A percentile compares a stretch with the other conserved stretches of the same genome.
phyloP scores from a whole-genome alignment of 2,329 filamentous ascomycete genomes.

The Microcyclospora tardicrescens region DNA sequence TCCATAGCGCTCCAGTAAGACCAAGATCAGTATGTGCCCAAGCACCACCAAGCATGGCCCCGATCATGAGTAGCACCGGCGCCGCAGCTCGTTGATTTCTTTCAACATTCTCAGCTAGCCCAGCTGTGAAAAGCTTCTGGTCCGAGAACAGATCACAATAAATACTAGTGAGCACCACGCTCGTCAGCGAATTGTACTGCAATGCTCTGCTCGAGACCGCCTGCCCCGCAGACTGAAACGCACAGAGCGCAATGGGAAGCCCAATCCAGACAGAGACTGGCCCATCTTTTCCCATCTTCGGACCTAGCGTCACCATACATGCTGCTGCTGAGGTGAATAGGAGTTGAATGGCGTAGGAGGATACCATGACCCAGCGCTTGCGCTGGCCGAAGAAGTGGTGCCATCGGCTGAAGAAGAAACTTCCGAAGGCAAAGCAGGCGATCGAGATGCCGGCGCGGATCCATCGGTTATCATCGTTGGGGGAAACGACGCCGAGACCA shows the following conservation, averaged over 20 bases:
- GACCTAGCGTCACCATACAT: constrained; percentile 30
- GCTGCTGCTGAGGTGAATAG: constrained; percentile 29
- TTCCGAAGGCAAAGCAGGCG: constrained; percentile 56
- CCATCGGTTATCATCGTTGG: constrained; percentile 44
- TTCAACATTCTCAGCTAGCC: constrained; percentile 34
- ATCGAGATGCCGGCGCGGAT: constrained; percentile 62
- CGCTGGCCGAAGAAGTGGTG: constrained; percentile 51
- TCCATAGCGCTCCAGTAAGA: constrained; percentile 39
- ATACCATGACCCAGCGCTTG: constrained; percentile 50
- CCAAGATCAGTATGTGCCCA: constrained; percentile 41
- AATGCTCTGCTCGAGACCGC: constrained; percentile 61
- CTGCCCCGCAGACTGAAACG: constrained; percentile 67
- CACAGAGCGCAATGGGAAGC: constrained; percentile 54
- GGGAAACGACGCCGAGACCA: constrained; percentile 53
- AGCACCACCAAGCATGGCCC: constrained; percentile 42
- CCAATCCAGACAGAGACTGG: constrained; percentile 33
- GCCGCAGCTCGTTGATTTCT: constrained; percentile 41
- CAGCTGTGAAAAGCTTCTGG: constrained; percentile 33
- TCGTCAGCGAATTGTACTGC: constrained; percentile 57
- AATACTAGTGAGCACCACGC: constrained; percentile 67
- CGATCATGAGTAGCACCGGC: constrained; percentile 39
- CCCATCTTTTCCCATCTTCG: constrained; percentile 7
- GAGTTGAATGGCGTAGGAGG: constrained; percentile 28
- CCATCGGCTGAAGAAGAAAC: constrained; percentile 56
- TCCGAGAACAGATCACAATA: constrained; percentile 73